Base-by-base conservation (phyloP, 257 asterid species). In the Solanum bulbocastanum region DNA sequence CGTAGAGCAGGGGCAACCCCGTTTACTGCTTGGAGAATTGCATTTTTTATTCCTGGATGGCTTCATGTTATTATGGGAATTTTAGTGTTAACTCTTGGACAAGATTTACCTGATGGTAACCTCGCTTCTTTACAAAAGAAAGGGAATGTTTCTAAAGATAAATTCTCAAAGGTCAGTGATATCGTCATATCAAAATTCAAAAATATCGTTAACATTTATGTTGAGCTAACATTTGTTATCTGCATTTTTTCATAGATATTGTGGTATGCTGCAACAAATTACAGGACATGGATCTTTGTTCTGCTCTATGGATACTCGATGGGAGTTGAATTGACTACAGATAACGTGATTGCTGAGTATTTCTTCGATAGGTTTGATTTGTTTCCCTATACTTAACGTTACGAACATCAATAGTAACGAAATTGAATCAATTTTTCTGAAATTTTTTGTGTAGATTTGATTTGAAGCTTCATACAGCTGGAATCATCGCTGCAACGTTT, bases 261-360 rank as follows among this genome's bases (percentile, higher is more conserved):
- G 1, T 87, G 76, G 69, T 58, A 90, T 23, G 97, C 95, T 9
- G 90, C 86, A 10, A 90, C 93, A 37, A 94, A 94, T 83, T 93
- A 92, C 91, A 91, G 93, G 42, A 93, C 95, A 46, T 94, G 96
- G 96, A 86, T 93, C 6, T 94, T 93, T 44, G 93, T 91, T n/a
- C 90, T 93, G 27, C 87, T 93, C 20, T 93, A 92, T 25, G 95
- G 95, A 46, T 93, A 86, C 86, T 94, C 95, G 13, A 92, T 93
- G 94, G 97, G 95, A 14, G 93, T 94, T 30, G 93, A 94, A 75
- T 71, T 93, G 22, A 88, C 92, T 56, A 93, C 94, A 4, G 92
- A 94, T 83, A 94, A 94, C 23, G 92, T 93, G 11, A 90, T 93
- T 62, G 94, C 94, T 1, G 96, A 93, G 88, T 93, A 93, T 65